These are phyloP conservation scores for Cryphonectria parasitica DNA, from an alignment of 2,329 filamentous ascomycete species.

Conservation along the genomic window DNA sequence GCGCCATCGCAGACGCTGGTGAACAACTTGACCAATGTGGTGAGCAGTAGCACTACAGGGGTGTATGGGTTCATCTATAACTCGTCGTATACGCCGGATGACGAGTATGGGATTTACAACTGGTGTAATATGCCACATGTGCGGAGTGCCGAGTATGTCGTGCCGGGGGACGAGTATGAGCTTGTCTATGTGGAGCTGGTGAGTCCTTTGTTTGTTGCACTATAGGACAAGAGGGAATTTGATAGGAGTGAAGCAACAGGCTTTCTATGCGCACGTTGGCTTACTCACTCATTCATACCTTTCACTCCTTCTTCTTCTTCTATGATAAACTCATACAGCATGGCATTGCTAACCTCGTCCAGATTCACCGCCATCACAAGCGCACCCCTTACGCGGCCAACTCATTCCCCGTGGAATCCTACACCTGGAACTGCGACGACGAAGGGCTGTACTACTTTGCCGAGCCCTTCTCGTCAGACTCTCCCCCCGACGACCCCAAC, in stretches of 20 bases:
- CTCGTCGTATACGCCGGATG: constrained; percentile 60
- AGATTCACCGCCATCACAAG: constrained; percentile 85
- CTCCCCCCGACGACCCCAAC: constrained; percentile 17
- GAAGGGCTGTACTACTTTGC: constrained; percentile 72
- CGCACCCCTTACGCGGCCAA: constrained; percentile 80
- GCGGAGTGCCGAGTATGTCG: constrained; percentile 66
- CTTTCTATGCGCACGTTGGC: not conserved
- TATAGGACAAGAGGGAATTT: too few species aligned
- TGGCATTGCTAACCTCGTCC: not conserved
- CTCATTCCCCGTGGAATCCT: constrained; percentile 73
- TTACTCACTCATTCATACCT: too few species aligned
- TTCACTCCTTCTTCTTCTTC: too few species aligned
- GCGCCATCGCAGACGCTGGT: constrained; percentile 34
- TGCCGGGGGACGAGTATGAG: constrained; percentile 58
- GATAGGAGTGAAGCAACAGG: not conserved
- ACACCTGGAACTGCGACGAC: constrained; percentile 74
- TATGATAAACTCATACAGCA: too few species aligned
- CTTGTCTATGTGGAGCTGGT: constrained; percentile 78
- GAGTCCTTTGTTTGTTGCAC: constrained; percentile 35
- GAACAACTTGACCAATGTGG: constrained; percentile 37
- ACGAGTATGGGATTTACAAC: constrained; percentile 69
- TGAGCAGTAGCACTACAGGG: constrained; percentile 47
- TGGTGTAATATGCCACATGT: constrained; percentile 91
- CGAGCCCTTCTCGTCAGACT: constrained; percentile 49
- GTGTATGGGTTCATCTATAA: constrained; percentile 78